Percentiles rank a stretch among this genome's conserved stretches.
Evolutionary conservation across 345 rosid genomes (phyloP).

Genomic region (Ceriops zippeliana): DNA sequence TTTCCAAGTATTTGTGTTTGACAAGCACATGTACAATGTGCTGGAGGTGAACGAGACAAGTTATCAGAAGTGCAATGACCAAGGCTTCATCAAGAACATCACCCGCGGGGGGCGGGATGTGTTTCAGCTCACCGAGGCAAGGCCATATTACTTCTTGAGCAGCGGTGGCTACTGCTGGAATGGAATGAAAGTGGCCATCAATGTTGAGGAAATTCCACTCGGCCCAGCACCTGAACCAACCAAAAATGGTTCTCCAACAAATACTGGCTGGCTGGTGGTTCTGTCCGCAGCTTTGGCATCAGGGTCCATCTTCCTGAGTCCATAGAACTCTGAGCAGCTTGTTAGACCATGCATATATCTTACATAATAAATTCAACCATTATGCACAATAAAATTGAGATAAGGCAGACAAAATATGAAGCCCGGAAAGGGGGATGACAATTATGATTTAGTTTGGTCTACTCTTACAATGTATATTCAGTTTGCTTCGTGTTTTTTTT

Average conservation of each 20-base stretch:
- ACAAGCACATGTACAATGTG: slow-evolving; percentile 40
- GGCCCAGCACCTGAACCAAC: slow-evolving; percentile 18
- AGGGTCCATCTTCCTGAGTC: neutral
- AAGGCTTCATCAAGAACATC: slow-evolving; percentile 40
- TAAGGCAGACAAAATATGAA: too few relatives aligned
- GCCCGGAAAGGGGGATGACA: too few relatives aligned
- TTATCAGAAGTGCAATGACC: slow-evolving; percentile 46
- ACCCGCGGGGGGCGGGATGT: slow-evolving; percentile 71
- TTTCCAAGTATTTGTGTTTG: slow-evolving; percentile 13
- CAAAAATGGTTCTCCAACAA: slow-evolving; percentile 6
- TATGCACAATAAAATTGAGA: too few relatives aligned
- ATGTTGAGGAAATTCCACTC: slow-evolving; percentile 16
- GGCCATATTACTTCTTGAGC: slow-evolving; percentile 56
- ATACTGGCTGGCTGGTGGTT: neutral
- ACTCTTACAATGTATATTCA: too few relatives aligned
- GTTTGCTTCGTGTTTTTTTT: too few relatives aligned
- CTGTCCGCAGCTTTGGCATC: neutral
- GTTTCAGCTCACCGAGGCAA: slow-evolving; percentile 41
- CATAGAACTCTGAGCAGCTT: neutral
- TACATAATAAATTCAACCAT: too few relatives aligned
- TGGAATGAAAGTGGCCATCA: slow-evolving; percentile 53
- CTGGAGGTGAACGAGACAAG: slow-evolving; percentile 60
- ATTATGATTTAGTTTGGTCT: too few relatives aligned
- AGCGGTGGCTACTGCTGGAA: slow-evolving; percentile 51
- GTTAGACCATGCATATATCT: too few relatives aligned